Evolutionary conservation across 805 yeast species (phyloP).

Genomic region (Nakazawaea sp.): DNA sequence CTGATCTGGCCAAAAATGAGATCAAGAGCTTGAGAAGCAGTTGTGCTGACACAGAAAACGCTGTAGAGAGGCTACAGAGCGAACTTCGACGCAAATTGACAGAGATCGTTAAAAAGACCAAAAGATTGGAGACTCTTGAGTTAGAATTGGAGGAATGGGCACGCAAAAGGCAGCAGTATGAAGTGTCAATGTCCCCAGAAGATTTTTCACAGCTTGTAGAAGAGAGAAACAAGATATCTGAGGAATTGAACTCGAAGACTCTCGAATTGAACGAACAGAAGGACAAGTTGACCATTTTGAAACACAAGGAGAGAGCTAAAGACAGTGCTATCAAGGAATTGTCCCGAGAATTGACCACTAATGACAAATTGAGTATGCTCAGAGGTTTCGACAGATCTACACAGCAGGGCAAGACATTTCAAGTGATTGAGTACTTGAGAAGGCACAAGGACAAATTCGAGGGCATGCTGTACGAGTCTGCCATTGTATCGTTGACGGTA

Average conservation of each 20-base stretch:
- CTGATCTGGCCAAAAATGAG: conserved; percentile 6
- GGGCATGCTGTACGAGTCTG: conserved; percentile 60
- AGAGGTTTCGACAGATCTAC: conserved; percentile 23
- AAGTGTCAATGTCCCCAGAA: not conserved
- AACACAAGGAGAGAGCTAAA: not conserved
- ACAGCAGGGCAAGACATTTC: conserved; percentile 26
- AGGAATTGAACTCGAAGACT: conserved; percentile 11
- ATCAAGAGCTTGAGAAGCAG: conserved; percentile 11
- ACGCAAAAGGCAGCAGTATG: conserved; percentile 18
- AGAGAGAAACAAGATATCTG: no score
- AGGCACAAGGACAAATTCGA: conserved; percentile 27
- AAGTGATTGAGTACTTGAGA: conserved; percentile 37
- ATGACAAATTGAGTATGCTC: conserved; percentile 46
- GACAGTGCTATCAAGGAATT: not conserved
- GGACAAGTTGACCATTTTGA: conserved; percentile 1
- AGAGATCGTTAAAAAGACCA: conserved; percentile 21
- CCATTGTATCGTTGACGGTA: conserved; percentile 57
- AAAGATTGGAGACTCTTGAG: conserved; percentile 13
- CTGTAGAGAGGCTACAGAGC: conserved; percentile 24
- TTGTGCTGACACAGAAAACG: conserved; percentile 15
- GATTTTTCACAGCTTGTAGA: no score
- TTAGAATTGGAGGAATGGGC: conserved; percentile 18
- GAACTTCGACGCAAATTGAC: conserved; percentile 29
- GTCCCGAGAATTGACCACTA: conserved; percentile 24
- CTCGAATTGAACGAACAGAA: conserved; percentile 13